These are phyloP conservation scores for Rhynchospora pubera DNA, from an alignment of 176 grass and related monocot species.

Conservation along the genomic window DNA sequence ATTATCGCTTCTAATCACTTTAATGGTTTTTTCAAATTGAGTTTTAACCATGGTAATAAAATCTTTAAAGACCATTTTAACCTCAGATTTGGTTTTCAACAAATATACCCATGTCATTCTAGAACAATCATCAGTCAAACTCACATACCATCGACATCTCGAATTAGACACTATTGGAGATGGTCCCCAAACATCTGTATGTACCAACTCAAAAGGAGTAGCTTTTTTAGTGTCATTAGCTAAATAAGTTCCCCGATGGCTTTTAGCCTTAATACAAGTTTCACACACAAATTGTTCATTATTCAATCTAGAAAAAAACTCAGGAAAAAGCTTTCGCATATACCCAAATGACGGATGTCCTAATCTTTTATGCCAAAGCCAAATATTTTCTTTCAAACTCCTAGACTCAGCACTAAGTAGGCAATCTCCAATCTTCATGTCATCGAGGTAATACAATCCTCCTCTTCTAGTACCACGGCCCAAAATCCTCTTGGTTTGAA, in stretches of 20 bases:
- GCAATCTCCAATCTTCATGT: not conserved
- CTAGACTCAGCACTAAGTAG: not conserved
- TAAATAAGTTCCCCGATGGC: too few relatives aligned
- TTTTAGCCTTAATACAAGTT: not conserved
- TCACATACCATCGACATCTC: not conserved
- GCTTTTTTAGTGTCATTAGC: too few relatives aligned
- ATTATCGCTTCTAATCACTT: not conserved
- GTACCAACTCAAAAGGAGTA: not conserved
- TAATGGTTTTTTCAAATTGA: not conserved
- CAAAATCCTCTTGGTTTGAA: not conserved
- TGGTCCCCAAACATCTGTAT: not conserved
- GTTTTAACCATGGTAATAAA: not conserved
- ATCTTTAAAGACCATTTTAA: not conserved
- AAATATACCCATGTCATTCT: not conserved
- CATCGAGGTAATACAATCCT: not conserved
- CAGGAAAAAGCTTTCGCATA: not conserved
- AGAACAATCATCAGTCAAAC: not conserved
- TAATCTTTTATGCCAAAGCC: not conserved
- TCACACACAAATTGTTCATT: not conserved
- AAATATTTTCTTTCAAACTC: not conserved
- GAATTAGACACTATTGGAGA: not conserved
- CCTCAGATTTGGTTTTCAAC: not conserved
- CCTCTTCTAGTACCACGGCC: not conserved
- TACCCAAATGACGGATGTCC: not conserved
- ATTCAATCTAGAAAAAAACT: not conserved